Conservation (phyloP, 2,329 filamentous ascomycete genomes). For the Colletotrichum liriopes region DNA sequence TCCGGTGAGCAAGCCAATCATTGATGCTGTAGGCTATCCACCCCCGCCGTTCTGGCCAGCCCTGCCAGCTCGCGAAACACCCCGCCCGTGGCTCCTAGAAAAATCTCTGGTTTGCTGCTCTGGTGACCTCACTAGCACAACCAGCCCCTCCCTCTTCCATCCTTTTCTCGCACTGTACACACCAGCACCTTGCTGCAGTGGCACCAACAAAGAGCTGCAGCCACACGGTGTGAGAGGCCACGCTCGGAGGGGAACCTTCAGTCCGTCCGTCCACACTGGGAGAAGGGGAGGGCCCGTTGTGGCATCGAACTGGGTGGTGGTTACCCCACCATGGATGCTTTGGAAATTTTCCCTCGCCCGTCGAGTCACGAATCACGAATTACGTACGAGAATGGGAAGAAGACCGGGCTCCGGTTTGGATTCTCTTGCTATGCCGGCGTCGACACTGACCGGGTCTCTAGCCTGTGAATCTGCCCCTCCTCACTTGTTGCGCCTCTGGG, state of each 20-base stretch:
- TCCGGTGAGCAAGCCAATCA: constrained; percentile 15
- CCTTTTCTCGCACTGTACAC: neutral
- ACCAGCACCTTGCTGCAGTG: neutral
- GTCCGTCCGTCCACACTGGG: neutral
- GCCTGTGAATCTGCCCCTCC: neutral
- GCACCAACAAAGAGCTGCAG: neutral
- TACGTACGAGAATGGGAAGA: neutral
- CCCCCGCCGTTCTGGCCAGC: constrained; percentile 43
- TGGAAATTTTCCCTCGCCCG: constrained; percentile 26
- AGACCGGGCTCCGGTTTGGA: constrained; percentile 2
- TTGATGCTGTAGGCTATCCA: neutral
- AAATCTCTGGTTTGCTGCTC: constrained; percentile 13
- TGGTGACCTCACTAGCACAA: constrained; percentile 33
- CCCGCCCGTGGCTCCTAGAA: constrained; percentile 38
- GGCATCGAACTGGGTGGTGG: constrained; percentile 19
- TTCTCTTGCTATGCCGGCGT: neutral
- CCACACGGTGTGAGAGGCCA: neutral
- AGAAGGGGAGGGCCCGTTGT: constrained; percentile 15
- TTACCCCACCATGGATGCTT: constrained; percentile 35
- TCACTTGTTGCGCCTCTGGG: neutral
- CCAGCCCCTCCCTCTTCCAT: constrained; percentile 6
- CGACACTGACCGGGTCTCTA: neutral
- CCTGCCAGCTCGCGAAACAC: constrained; percentile 40
- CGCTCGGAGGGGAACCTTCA: constrained; percentile 18
- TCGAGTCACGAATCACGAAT: constrained; percentile 37